A percentile compares a stretch with the other conserved stretches of the same genome.
Conservation (phyloP, 2,329 filamentous ascomycete genomes). For the Diaporthe capsici region DNA sequence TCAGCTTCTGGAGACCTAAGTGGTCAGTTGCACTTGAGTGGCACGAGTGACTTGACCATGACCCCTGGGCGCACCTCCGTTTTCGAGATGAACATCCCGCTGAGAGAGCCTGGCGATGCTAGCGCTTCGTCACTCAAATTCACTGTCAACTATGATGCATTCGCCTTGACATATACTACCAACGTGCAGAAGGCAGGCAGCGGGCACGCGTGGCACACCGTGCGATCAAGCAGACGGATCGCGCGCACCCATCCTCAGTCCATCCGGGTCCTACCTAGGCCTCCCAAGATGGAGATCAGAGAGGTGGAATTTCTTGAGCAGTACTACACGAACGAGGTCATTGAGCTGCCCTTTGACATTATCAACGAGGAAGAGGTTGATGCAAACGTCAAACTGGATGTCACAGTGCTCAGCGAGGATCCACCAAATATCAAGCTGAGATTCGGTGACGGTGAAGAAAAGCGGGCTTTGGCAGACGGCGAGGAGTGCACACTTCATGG, state of each 20-base stretch:
- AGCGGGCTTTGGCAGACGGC: slow-evolving; percentile 48
- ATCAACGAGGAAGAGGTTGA: slow-evolving; percentile 87
- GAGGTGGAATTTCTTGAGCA: slow-evolving; percentile 74
- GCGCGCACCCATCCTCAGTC: slow-evolving; percentile 65
- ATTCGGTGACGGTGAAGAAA: slow-evolving; percentile 52
- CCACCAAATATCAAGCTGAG: slow-evolving; percentile 62
- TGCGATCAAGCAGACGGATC: slow-evolving; percentile 60
- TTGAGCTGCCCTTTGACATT: slow-evolving; percentile 78
- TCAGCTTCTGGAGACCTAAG: slow-evolving; percentile 46
- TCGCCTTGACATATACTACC: slow-evolving; percentile 77
- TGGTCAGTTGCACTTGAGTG: slow-evolving; percentile 57
- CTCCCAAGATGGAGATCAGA: slow-evolving; percentile 88
- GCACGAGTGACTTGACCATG: slow-evolving; percentile 75
- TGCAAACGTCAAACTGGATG: slow-evolving; percentile 78
- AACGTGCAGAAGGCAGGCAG: slow-evolving; percentile 60
- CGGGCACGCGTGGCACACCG: slow-evolving; percentile 65
- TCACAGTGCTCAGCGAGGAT: slow-evolving; percentile 74
- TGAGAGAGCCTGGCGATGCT: slow-evolving; percentile 87
- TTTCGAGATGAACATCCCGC: slow-evolving; percentile 78
- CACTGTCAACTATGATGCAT: slow-evolving; percentile 73
- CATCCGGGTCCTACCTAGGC: slow-evolving; percentile 86
- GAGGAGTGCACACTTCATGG: slow-evolving; percentile 57
- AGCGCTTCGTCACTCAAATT: slow-evolving; percentile 75
- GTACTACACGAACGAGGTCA: slow-evolving; percentile 87
- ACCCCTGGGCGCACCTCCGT: slow-evolving; percentile 77